These are phyloP conservation scores for Septoria linicola DNA, from an alignment of 2,329 filamentous ascomycete species.

Conservation along the genomic window DNA sequence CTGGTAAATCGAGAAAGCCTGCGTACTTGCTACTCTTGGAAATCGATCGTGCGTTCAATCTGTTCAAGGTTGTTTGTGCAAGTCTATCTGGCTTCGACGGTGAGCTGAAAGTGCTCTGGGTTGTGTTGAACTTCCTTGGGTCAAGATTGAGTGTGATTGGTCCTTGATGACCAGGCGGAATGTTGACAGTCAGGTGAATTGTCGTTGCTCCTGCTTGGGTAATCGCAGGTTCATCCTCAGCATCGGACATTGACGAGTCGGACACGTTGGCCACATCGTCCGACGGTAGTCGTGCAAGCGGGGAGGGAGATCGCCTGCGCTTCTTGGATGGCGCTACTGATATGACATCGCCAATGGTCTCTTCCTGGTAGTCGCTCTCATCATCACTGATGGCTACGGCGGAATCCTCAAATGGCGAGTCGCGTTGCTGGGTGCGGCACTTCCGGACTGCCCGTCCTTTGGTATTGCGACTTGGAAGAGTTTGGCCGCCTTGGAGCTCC, in stretches of 20 bases:
- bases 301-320: constrained; percentile 35
- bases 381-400: constrained; percentile 39
- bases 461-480: constrained; percentile 40
- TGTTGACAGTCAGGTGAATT: constrained; percentile 47
- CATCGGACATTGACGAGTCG: constrained; percentile 21
- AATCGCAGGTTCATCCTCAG: not conserved
- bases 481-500: constrained; percentile 32
- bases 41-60: constrained; percentile 24
- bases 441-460: constrained; percentile 47
- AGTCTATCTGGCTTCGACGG: constrained; percentile 18
- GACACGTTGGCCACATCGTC: constrained; percentile 23
- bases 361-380: constrained; percentile 37
- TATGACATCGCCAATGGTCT: constrained; percentile 36
- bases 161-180: constrained; percentile 48
- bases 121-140: constrained; percentile 20
- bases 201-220: constrained; percentile 21
- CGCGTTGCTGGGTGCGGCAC: constrained; percentile 37
- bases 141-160: constrained; percentile 47
- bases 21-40: constrained; percentile 23
- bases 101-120: not conserved
- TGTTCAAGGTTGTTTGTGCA: constrained; percentile 19
- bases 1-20: constrained; percentile 38
- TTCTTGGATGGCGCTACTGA: constrained; percentile 28
- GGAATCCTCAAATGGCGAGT: constrained; percentile 45
- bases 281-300: constrained; percentile 23